Conservation (phyloP, 257 asterid species). For the Orobanche coerulescens region DNA sequence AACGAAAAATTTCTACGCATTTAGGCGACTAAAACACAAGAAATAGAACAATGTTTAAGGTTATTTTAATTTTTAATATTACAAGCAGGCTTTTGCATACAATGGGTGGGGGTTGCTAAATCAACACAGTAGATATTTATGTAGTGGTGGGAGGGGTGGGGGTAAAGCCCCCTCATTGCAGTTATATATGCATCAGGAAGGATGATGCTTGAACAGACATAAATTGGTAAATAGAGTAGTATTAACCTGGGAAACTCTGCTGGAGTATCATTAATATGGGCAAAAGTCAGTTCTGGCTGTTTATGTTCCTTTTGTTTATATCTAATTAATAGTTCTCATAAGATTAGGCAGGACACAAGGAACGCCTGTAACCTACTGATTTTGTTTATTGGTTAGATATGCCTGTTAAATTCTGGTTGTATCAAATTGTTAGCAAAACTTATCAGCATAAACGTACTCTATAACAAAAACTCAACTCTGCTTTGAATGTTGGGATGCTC, state of each 20-base stretch:
- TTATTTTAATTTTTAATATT: too few relatives aligned
- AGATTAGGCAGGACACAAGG: background rate
- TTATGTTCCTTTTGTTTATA: background rate
- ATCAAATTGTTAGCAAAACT: background rate
- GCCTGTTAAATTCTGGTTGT: background rate
- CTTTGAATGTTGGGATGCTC: background rate
- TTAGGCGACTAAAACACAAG: too few relatives aligned
- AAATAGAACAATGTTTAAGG: too few relatives aligned
- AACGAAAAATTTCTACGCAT: too few relatives aligned
- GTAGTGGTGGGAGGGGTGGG: too few relatives aligned
- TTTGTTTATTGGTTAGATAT: background rate
- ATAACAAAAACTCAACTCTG: background rate
- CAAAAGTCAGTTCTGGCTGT: background rate
- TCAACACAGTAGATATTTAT: too few relatives aligned
- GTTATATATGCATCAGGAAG: background rate
- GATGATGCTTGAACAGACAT: too few relatives aligned
- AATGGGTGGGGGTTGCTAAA: too few relatives aligned
- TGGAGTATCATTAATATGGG: background rate
- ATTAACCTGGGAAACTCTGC: too few relatives aligned
- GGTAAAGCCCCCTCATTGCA: too few relatives aligned
- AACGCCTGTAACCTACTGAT: background rate
- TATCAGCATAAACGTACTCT: background rate
- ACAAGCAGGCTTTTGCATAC: too few relatives aligned
- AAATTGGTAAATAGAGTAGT: too few relatives aligned
- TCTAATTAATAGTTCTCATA: background rate